Conservation (phyloP, 1,284 basidiomycete species). For the Ceratobasidium sp. region DNA sequence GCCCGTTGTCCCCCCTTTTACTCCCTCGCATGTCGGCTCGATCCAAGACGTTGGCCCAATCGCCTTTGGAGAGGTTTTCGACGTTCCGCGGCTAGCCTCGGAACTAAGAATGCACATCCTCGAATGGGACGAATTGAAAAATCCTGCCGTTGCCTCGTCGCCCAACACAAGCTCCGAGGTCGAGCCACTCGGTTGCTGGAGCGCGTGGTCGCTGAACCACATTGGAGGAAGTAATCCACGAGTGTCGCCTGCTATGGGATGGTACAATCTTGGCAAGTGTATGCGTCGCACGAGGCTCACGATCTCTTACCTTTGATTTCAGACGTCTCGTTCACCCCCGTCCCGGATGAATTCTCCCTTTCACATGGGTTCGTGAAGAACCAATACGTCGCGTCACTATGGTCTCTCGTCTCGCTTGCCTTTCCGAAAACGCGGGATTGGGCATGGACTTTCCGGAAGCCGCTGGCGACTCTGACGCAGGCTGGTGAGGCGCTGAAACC, state of each 20-base stretch:
- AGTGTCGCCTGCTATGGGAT: conserved; percentile 60
- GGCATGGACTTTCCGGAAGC: conserved; percentile 52
- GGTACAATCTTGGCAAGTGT: conserved; percentile 66
- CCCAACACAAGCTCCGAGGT: conserved; percentile 48
- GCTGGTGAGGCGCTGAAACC: conserved; percentile 56
- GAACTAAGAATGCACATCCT: conserved; percentile 62
- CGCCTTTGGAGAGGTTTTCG: conserved; percentile 66
- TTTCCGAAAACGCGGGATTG: conserved; percentile 61
- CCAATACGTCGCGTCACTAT: conserved; percentile 63
- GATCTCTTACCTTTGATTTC: not conserved
- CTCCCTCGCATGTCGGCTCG: conserved; percentile 72
- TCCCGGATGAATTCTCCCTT: conserved; percentile 61
- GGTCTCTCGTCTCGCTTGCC: conserved; percentile 62
- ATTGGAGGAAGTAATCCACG: conserved; percentile 68
- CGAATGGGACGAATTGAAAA: conserved; percentile 67
- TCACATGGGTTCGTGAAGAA: conserved; percentile 51
- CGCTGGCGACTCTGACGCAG: conserved; percentile 58
- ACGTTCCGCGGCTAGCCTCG: conserved; percentile 63
- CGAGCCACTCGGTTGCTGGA: conserved; percentile 79
- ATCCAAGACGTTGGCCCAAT: conserved; percentile 56
- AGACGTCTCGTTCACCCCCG: conserved; percentile 66
- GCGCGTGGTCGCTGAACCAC: conserved; percentile 61
- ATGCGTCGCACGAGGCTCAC: not conserved
- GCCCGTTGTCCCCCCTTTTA: conserved; percentile 73
- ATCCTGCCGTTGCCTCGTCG: conserved; percentile 45